Percentiles rank a stretch among this genome's conserved stretches.
These are phyloP conservation scores for Miscanthus sacchariflorus DNA, from an alignment of 202 grass and related monocot genomes.

Conservation along the genomic window DNA sequence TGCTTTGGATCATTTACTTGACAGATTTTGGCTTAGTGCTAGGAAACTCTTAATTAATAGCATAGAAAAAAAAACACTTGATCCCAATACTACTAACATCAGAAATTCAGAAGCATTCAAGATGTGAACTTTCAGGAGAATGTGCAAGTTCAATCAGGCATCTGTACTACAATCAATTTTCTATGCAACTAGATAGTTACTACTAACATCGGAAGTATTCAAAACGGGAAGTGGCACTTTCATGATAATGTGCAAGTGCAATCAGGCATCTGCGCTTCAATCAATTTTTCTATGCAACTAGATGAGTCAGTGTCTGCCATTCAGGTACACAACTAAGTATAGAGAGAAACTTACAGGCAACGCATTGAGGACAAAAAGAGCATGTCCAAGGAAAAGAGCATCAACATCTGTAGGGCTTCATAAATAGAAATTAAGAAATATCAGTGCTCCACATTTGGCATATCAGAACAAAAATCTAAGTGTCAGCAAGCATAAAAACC, in stretches of 20 bases:
- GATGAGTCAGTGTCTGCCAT: background rate
- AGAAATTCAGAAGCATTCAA: background rate
- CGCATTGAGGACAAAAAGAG: conserved; percentile 83
- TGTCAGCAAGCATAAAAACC: conserved; percentile 12
- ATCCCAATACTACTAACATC: conserved; percentile 8
- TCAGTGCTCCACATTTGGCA: conserved; percentile 13
- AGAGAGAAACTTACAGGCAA: conserved; percentile 71
- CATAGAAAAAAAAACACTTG: background rate
- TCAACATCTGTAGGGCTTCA: conserved; percentile 91
- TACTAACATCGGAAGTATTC: conserved; percentile 20
- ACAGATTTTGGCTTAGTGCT: background rate
- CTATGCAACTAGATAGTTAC: background rate
- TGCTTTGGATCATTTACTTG: background rate
- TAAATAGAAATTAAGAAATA: conserved; percentile 34
- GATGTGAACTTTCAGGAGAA: background rate
- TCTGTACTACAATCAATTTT: background rate
- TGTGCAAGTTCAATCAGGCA: background rate
- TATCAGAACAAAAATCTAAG: conserved; percentile 34
- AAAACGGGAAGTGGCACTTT: background rate
- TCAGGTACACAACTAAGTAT: conserved; percentile 16
- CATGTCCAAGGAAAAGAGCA: conserved; percentile 97
- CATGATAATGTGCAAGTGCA: conserved; percentile 17
- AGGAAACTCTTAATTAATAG: background rate
- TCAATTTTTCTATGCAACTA: conserved; percentile 30
- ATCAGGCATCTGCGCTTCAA: conserved; percentile 2